These are phyloP conservation scores for Mycena sp. DNA, from an alignment of 1,284 basidiomycete genomes.

Conservation along the genomic window DNA sequence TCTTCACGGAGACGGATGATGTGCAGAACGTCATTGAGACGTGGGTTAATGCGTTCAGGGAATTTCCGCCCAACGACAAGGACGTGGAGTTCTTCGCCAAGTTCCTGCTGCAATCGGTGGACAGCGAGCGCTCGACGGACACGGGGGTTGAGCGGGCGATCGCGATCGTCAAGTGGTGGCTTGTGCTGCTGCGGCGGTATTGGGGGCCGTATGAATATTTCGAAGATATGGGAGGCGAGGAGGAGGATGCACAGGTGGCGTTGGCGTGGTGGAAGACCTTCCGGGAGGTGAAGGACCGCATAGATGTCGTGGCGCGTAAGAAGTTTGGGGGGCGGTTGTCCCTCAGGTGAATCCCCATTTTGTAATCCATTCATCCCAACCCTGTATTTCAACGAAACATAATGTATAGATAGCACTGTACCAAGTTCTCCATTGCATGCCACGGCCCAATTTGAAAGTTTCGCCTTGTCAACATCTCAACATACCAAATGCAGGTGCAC, in stretches of 20 bases:
- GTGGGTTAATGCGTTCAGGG: conserved; percentile 75
- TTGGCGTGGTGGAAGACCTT: conserved; percentile 83
- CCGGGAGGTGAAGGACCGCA: conserved; percentile 65
- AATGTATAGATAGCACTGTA: too few relatives aligned
- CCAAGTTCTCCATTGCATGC: too few relatives aligned
- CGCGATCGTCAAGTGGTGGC: conserved; percentile 83
- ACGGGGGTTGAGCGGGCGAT: conserved; percentile 74
- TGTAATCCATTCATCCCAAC: too few relatives aligned
- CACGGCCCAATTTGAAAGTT: too few relatives aligned
- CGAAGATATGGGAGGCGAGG: conserved; percentile 46
- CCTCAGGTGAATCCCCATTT: conserved; percentile 42
- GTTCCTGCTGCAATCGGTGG: conserved; percentile 74
- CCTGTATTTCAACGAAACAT: too few relatives aligned
- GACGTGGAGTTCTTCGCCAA: conserved; percentile 79
- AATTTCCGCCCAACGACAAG: conserved; percentile 67
- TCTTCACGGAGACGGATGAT: conserved; percentile 70
- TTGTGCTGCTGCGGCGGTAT: conserved; percentile 65
- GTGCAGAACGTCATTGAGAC: conserved; percentile 72
- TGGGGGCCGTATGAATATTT: conserved; percentile 63
- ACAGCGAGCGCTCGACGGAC: conserved; percentile 58
- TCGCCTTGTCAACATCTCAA: too few relatives aligned
- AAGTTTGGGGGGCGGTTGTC: conserved; percentile 75
- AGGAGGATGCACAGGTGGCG: conserved; percentile 52
- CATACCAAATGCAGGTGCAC: too few relatives aligned
- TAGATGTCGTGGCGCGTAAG: conserved; percentile 67